Evolutionary conservation across 768 basidiomycete genomes (phyloP).

Genomic region (Coprinopsis strossmayeri): DNA sequence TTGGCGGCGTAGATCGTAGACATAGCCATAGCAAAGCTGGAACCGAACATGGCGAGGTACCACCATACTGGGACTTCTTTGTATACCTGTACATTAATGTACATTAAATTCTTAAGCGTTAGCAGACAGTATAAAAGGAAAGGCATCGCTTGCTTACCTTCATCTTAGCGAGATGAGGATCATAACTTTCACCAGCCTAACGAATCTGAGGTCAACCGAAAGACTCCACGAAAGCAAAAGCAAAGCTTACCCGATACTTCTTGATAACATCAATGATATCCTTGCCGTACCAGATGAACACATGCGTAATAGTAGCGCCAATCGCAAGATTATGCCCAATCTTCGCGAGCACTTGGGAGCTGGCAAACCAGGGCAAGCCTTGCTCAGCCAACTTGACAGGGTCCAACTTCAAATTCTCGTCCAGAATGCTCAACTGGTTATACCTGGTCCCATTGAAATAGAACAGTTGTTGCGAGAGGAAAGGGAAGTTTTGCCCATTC

Average conservation of each 20-base stretch:
- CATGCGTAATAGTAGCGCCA: constrained; percentile 45
- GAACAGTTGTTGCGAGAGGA: constrained; percentile 46
- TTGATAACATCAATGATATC: constrained; percentile 37
- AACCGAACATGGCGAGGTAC: constrained; percentile 38
- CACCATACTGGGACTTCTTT: constrained; percentile 44
- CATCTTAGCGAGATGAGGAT: constrained; percentile 57
- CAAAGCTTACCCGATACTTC: constrained; percentile 31
- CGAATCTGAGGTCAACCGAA: background rate
- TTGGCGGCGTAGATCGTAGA: constrained; percentile 46
- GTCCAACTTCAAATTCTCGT: constrained; percentile 44
- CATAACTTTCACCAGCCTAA: constrained; percentile 30
- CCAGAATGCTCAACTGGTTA: constrained; percentile 47
- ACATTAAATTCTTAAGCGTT: too few relatives aligned
- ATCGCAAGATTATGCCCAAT: constrained; percentile 31
- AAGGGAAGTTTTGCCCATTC: constrained; percentile 55
- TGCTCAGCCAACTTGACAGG: constrained; percentile 37
- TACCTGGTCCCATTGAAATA: constrained; percentile 46
- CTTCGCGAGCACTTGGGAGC: constrained; percentile 36
- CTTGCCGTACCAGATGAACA: constrained; percentile 46
- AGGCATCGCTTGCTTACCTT: too few relatives aligned
- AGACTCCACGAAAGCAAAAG: background rate
- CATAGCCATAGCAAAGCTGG: constrained; percentile 45
- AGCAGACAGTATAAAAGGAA: too few relatives aligned
- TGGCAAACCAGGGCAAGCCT: constrained; percentile 41
- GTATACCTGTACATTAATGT: constrained; percentile 24